Base-by-base conservation (phyloP, 139 green algal genomes). In the Chlamydomonas sp. region DNA sequence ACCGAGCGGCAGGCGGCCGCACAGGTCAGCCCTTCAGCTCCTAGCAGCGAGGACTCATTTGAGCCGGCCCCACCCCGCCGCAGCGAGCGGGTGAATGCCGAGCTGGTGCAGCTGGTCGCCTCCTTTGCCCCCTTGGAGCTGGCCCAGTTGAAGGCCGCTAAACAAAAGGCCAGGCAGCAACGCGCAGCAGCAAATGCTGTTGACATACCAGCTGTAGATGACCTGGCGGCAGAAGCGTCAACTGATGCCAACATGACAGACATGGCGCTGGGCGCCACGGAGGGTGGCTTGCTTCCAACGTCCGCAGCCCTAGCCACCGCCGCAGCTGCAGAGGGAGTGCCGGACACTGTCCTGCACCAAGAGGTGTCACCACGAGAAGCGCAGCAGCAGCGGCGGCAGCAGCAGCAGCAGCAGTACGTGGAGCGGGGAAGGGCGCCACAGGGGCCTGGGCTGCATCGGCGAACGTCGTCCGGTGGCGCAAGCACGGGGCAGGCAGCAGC, bases 1-100 rank as follows among this genome's bases (percentile, higher is more conserved):
- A 49, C 31, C 31, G 49, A 49, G 69, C 17, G 1, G 31, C 63
- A 75, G 64, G 67, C 67, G 67, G 2, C 67, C 57, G 8, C 2
- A 16, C 18, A 66, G 16, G 20, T 57, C 59, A 60, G 9, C 81
- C 15, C 67, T 57, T 16, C 12, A 63, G 1, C 59, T 4, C 81
- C 31, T 2, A 78, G 49, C 20, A 87, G 83, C 83, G 83, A 87
- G 31, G 83, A 87, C 9, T 87, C 83, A 3, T 87, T 80, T 59
- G 83, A 87, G 14, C 3, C 73, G 20, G 83, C 72, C 5, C 83
- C 72, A 4, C 83, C 72, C 1, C 73, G 72, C 49, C 72, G 83
- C 0, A 31, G 63, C 2, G 73, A 87, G n/a, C 61, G 73, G 15
- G 80, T 87, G 5, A 87, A 87, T 57, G 83, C 83, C 1, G 73